Base-by-base conservation (phyloP, 78 protist genomes). In the Guillardia theta region DNA sequence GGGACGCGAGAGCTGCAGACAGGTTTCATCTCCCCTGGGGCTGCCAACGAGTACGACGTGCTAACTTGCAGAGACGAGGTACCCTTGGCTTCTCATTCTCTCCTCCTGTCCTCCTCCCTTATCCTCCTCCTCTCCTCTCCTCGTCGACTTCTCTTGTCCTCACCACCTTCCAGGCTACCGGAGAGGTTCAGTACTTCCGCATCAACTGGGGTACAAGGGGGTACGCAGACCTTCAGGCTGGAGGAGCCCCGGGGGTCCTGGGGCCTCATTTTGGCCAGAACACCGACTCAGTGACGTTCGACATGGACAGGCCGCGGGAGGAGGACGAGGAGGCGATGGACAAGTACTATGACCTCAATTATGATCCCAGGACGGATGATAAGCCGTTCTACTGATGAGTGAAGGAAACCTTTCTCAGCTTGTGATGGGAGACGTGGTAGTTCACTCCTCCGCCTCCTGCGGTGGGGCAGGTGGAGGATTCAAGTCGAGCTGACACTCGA, bases 201-300 rank as follows among this genome's bases (percentile, higher is more conserved):
- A 30, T 58, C 27, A 27, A 24, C 39, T 58, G 21, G 21, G 70
- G 70, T 24, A 58, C 70, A 30, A 30, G 27, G 39, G 70, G 70
- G 70, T 58, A 58, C 6, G 70, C 21, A 24, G 70, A 58, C 6
- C 70, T 58, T 24, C 70, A 30, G 4, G 70, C 21, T 30, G 27
- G 27, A 24, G 70, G 70, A 24, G 39, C 70, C 39, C 70, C 70
- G 70, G 27, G 27, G 39, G 70, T 58, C 39, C 70, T 58, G 6
- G 83, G 83, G 36, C 46, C 15, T 24, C 83, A 70, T 43, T 33
- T 33, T 3, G 83, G 83, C 21, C 4, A 36, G 41, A 70, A 70
- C 83, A 70, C 83, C n/a, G 83, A 70, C 83, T 33, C 45, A 12
- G 83, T 70, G 41, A 70, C 83, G 41, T 70, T 70, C 41, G 83